phyloP scores from a whole-genome alignment of 169 alveolate species.

The Haemoproteus tartakovskyi region DNA sequence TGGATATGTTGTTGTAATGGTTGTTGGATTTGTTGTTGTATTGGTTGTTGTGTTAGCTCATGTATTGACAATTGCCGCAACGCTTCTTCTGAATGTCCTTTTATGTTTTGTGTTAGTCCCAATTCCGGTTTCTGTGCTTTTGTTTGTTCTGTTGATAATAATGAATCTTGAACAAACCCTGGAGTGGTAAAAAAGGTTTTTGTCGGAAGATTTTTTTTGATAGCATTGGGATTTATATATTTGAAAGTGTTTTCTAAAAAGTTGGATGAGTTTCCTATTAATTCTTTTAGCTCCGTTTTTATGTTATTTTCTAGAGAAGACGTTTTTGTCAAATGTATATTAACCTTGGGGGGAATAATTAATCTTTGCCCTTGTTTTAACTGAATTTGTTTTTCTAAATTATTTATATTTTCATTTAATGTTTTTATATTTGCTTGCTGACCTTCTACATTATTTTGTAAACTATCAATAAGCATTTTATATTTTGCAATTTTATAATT shows the following conservation, averaged over 20 bases:
- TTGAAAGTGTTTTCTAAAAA: slow-evolving; percentile 63
- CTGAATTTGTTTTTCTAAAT: slow-evolving; percentile 45
- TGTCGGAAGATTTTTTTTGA: slow-evolving; percentile 48
- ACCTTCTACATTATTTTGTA: slow-evolving; percentile 2
- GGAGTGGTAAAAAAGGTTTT: slow-evolving; percentile 39
- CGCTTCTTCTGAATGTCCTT: too few species aligned
- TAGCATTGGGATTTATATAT: slow-evolving; percentile 60
- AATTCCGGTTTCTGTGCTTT: too few species aligned
- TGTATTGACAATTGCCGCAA: too few species aligned
- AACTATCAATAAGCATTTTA: slow-evolving; percentile 6
- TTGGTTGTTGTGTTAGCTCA: too few species aligned
- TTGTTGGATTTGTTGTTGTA: too few species aligned
- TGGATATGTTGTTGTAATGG: too few species aligned
- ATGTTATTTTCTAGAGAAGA: slow-evolving; percentile 60
- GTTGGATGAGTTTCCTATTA: slow-evolving; percentile 59
- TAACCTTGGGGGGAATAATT: slow-evolving; percentile 43
- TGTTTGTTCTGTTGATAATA: too few species aligned
- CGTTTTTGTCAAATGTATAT: slow-evolving; percentile 12
- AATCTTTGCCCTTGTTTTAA: slow-evolving; percentile 29
- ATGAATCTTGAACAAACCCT: too few species aligned
- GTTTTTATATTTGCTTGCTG: slow-evolving; percentile 17
- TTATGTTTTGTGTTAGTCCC: too few species aligned
- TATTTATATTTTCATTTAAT: slow-evolving; percentile 59
- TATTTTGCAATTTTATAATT: slow-evolving; percentile 39
- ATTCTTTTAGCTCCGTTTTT: slow-evolving; percentile 42